Conservation (phyloP, 805 yeast genomes). For the Zygosaccharomyces siamensis region DNA sequence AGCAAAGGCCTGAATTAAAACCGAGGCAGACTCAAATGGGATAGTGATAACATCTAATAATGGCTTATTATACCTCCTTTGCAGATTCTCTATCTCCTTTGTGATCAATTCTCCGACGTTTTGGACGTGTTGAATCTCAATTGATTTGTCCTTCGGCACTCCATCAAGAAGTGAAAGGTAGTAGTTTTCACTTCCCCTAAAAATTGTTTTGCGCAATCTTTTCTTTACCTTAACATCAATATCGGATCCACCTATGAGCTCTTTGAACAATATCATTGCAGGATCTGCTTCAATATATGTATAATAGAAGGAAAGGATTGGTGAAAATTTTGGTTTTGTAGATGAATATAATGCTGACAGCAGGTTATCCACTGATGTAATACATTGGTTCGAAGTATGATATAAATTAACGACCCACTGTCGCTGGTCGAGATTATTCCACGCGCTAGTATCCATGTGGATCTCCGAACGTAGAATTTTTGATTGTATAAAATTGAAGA, state of each 20-base stretch:
- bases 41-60: constrained; percentile 56
- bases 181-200: constrained; percentile 40
- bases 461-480: constrained; percentile 22
- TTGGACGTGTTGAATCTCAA: constrained; percentile 51
- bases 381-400: constrained; percentile 42
- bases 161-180: constrained; percentile 41
- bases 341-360: constrained; percentile 41
- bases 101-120: constrained; percentile 53
- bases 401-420: constrained; percentile 47
- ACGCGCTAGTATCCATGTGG: constrained; percentile 27
- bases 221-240: constrained; percentile 38
- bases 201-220: constrained; percentile 35
- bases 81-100: constrained; percentile 45
- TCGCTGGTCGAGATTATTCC: constrained; percentile 46
- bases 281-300: constrained; percentile 47
- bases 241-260: neutral
- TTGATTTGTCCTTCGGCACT: constrained; percentile 56
- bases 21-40: constrained; percentile 44
- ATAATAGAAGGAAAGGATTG: constrained; percentile 45
- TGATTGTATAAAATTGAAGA: constrained; percentile 33
- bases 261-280: constrained; percentile 34
- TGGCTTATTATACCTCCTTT: constrained; percentile 56
- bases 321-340: constrained; percentile 56
- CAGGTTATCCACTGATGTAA: constrained; percentile 42
- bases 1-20: constrained; percentile 49